These are phyloP conservation scores for Colletotrichum graminicola DNA, from an alignment of 2,329 filamentous ascomycete genomes.

Conservation along the genomic window DNA sequence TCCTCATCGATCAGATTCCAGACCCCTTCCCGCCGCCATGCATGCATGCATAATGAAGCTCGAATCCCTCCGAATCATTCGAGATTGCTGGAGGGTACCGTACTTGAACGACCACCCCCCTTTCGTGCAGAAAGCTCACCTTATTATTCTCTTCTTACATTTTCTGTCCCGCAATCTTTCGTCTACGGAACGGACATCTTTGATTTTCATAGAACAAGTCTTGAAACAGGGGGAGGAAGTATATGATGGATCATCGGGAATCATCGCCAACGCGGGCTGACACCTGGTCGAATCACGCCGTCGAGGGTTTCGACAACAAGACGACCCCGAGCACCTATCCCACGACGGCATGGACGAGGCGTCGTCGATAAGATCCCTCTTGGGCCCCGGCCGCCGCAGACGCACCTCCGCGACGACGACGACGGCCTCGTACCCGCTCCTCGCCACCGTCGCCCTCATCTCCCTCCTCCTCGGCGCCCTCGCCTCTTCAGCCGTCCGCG, in stretches of 20 bases:
- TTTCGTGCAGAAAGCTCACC: no score
- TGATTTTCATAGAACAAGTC: no score
- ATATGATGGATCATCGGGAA: neutral
- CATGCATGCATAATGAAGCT: constrained; percentile 12
- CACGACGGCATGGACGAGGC: neutral
- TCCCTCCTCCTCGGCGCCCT: constrained; percentile 12
- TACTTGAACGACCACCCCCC: neutral
- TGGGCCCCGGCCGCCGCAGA: neutral
- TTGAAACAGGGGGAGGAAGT: no score
- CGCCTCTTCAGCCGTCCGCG: neutral
- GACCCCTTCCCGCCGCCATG: neutral
- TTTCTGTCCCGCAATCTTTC: no score
- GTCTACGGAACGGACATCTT: neutral
- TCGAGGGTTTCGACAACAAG: neutral
- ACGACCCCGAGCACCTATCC: neutral
- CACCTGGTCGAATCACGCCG: neutral
- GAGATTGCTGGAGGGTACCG: neutral
- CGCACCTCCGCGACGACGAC: neutral
- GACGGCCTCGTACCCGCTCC: neutral
- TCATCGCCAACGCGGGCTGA: neutral
- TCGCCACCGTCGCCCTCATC: neutral
- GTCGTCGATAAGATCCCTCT: neutral
- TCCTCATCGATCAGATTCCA: no score
- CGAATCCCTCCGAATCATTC: constrained; percentile 13
- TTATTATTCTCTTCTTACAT: rapidly evolving